Base-by-base conservation (phyloP, 345 rosid species). In the Excoecaria agallocha region DNA sequence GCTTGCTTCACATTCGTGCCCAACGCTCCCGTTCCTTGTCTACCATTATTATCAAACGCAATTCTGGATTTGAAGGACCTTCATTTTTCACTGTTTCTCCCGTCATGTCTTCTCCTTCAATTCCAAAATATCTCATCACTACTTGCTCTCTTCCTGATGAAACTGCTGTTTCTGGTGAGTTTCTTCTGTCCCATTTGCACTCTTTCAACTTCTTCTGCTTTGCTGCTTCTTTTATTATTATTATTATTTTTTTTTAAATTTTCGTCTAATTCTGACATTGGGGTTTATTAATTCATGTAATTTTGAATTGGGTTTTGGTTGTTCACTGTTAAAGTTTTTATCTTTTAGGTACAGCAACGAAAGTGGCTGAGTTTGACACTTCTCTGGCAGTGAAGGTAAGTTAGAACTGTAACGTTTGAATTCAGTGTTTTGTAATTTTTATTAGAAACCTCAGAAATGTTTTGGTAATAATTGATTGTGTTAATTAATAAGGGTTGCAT, bases 371-470 rank as follows among this genome's bases (percentile, higher is more conserved):
- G 13, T 52, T 63, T 62, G 82, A 79, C 67, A 25, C 77, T 68
- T 71, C 76, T 25, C 82, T 80, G 74, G 74, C 25, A 68, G 74
- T 85, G 11, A 86, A 85, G 87, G 88, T 85, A 71, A 84, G 86
- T 69, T 19, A 17, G 3, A 51, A 35, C 3, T 16, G 6, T 50
- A 25, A 50, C 15, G 6, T 69, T 17, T 38, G 24, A 37, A 3
- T 38, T 73, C 8, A 8, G 20, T 60, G 15, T 38, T 19, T 59
- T 35, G 0, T 49, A 3, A 38, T 8, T 37, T 6, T 62, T 16
- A 13, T 11, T 76, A 55, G 65, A 38, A 81, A 30, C 30, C 30
- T 30, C 30, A 30, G 30, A 30, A 30, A 30, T 30, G 30, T 30
- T 30, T 30, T 30, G 30, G 30, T 30, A 30, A 30, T 30, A 30